Base-by-base conservation (phyloP, 208 protist genomes). In the Acanthamoeba castellanii region DNA sequence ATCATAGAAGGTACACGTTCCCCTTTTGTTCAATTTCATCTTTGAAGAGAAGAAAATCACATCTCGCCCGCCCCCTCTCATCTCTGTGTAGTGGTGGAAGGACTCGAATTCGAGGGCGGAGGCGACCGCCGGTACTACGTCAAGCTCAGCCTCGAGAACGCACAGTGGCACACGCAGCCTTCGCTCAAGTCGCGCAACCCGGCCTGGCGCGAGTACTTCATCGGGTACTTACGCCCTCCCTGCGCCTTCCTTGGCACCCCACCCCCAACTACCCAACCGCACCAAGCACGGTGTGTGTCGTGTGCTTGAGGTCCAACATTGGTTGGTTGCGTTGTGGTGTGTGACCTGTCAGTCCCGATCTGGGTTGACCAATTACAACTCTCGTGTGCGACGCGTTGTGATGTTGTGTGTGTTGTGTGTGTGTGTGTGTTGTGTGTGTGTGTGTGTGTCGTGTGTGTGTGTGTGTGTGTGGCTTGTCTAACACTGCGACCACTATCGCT, bases 161-260 rank as follows among this genome's bases (percentile, higher is more conserved):
- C 30, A 8, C 70, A 78, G 30, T 78, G 70, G 70, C 70, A 45
- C n/a, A 78, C 70, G 22, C 11, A n/a, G 13, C 70, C 70, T 13
- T 78, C 70, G 22, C 70, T 78, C 37, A 78, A 78, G 70, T 78
- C 70, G 32, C n/a, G 30, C 32, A 34, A 78, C 37, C 70, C 70
- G 30, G 37, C 70, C 70, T 78, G 70, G 70, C 70, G 70, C 30
- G 70, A 78, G 70, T 78, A 78, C 70, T 78, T 78, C 70, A 78
- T 78, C 13, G 70, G 70, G 70, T 78, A 78, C 37, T 3, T 3
- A 37, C 37, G 37, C 66, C 18, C 22, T 72, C 22, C 30, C 3
- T 9, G 66, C 66, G 18, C 5, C 50, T 11, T 55, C 50, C 50
- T 55, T 55, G 50, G 50, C 50, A 8, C 50, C 50, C 50, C 50